These are phyloP conservation scores for Aureobasidium musti DNA, from an alignment of 2,329 filamentous ascomycete species.

Conservation along the genomic window DNA sequence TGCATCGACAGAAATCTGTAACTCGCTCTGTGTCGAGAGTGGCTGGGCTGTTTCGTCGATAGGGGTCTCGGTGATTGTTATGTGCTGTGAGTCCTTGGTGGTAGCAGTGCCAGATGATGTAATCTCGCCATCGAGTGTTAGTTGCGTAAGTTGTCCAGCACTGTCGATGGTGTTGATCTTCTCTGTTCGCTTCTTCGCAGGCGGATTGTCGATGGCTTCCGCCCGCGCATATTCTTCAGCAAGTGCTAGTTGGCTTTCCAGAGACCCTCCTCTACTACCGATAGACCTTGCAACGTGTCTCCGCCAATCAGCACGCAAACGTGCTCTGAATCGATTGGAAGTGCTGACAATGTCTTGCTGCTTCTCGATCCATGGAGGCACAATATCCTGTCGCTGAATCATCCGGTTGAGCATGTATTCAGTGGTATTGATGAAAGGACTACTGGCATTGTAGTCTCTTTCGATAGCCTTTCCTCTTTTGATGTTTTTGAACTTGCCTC, in stretches of 20 bases:
- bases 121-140: conserved; percentile 50
- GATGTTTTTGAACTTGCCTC: conserved; percentile 86
- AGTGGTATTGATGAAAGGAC: conserved; percentile 91
- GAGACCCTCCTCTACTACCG: conserved; percentile 70
- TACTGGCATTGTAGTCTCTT: conserved; percentile 77
- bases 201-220: conserved; percentile 66
- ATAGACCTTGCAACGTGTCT: conserved; percentile 79
- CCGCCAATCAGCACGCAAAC: conserved; percentile 81
- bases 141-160: conserved; percentile 51
- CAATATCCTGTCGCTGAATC: conserved; percentile 92
- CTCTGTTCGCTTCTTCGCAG: conserved; percentile 46
- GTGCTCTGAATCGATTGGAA: conserved; percentile 67
- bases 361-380: conserved; percentile 98
- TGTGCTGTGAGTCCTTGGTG: conserved; percentile 30
- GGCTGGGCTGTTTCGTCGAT: background rate
- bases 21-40: conserved; percentile 33
- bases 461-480: conserved; percentile 77
- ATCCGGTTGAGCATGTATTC: conserved; percentile 99
- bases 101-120: conserved; percentile 36
- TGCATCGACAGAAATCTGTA: conserved; percentile 32
- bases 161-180: conserved; percentile 49
- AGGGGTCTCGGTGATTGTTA: conserved; percentile 10
- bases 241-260: conserved; percentile 70
- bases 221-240: conserved; percentile 75
- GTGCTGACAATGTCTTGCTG: conserved; percentile 82